Base-by-base conservation (phyloP, 2,329 filamentous ascomycete genomes). In the Karstenula rhodostoma region DNA sequence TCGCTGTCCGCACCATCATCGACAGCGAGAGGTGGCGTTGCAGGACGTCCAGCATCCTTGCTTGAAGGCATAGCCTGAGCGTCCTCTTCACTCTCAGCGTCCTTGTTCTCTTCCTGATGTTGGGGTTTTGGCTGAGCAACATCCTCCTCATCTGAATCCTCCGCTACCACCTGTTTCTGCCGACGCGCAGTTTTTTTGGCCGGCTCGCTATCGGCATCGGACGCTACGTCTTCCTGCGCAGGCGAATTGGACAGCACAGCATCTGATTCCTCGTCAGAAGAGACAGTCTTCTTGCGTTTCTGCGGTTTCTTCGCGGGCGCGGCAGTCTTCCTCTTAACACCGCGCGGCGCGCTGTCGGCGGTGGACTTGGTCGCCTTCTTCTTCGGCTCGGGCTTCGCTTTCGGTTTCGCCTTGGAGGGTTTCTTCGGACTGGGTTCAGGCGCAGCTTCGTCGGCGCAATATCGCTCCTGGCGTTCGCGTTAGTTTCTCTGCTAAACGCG, bases 1-100 rank as follows among this genome's bases (percentile, higher is more conserved):
- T 91, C 89, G 71, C 85, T 89, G 49, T 89, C 85, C 0, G 85
- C 86, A 9, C 62, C 51, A 29, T 74, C 65, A 13, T 50, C 67
- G 22, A 54, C 44, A 7, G 61, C 59, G 12, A 60, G 42, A 27
- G 61, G 52, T 32, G 65, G 40, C 57, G 65, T 64, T 44, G 54
- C 59, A 4, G 40, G 44, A 33, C 33, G 23, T 12, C 65, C 51
- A 19, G 58, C 32, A 33, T 63, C 60, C 55, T 67, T 68, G 10
- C n/a, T n/a, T n/a, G n/a, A n/a, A n/a, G n/a, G n/a, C n/a, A n/a
- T n/a, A n/a, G n/a, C n/a, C n/a, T n/a, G n/a, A n/a, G 57, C 48
- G 3, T 67, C 65, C 8, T 64, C 53, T 7, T 65, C 69, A 27
- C 62, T 66, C 9, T 68, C 64, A 12, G 68, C 66, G 12, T 66